Conservation (phyloP, 2,329 filamentous ascomycete species). For the Atkinsonella texensis region DNA sequence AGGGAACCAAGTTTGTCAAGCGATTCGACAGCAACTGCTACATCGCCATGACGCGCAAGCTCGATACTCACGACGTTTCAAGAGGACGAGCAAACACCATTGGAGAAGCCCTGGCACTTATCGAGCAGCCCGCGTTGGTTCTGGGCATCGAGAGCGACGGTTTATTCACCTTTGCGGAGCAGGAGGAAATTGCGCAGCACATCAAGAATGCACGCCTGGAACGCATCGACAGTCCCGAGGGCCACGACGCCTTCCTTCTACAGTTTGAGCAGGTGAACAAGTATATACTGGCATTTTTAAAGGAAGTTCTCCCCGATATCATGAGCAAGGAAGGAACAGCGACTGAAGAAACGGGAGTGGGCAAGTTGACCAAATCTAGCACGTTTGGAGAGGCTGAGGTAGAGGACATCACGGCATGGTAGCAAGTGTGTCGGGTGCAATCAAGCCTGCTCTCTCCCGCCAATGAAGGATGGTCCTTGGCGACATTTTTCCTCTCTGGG, state of each 20-base stretch:
- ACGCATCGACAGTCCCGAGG: conserved; percentile 86
- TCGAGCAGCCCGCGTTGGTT: conserved; percentile 81
- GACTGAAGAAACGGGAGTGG: conserved; percentile 39
- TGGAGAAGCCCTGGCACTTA: conserved; percentile 62
- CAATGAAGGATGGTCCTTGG: too few relatives aligned
- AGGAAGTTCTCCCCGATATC: conserved; percentile 74
- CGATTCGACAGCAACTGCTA: conserved; percentile 98
- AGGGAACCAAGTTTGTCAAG: conserved; percentile 91
- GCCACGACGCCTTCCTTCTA: conserved; percentile 89
- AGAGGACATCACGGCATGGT: conserved; percentile 94
- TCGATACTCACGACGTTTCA: conserved; percentile 93
- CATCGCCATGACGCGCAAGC: conserved; percentile 94
- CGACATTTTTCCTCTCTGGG: too few relatives aligned
- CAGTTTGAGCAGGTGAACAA: conserved; percentile 96
- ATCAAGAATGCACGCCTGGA: conserved; percentile 68
- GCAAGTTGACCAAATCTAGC: conserved; percentile 67
- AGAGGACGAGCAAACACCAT: conserved; percentile 59
- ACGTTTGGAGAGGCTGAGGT: conserved; percentile 94
- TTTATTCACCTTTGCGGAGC: conserved; percentile 93
- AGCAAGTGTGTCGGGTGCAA: conserved; percentile 14
- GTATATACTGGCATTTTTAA: conserved; percentile 74
- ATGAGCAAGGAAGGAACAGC: conserved; percentile 53
- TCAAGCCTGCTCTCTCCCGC: too few relatives aligned
- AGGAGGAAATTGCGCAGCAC: conserved; percentile 76
- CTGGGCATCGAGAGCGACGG: conserved; percentile 93